Conservation (phyloP, 768 basidiomycete species). For the Agaricus subrufescens region DNA sequence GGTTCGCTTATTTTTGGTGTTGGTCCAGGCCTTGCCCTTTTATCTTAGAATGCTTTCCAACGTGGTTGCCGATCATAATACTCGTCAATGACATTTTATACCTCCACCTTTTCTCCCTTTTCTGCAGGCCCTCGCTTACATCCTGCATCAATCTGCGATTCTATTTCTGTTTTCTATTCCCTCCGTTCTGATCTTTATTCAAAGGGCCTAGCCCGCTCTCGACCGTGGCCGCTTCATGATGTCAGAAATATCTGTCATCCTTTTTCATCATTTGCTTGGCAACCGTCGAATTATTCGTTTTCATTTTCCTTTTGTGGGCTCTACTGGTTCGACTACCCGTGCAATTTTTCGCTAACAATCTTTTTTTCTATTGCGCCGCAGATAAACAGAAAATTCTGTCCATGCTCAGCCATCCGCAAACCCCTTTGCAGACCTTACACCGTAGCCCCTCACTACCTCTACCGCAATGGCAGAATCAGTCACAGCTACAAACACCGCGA, state of each 20-base stretch:
- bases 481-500: not conserved
- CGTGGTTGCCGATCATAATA: not conserved
- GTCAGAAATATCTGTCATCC: not conserved
- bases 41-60: not conserved
- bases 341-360: not conserved
- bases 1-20: not conserved
- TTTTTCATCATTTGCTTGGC: constrained; percentile 1
- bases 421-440: not conserved
- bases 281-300: not conserved
- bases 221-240: constrained; percentile 2
- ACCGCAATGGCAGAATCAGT: not conserved
- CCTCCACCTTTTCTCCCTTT: not conserved
- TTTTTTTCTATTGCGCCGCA: constrained; percentile 1
- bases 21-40: constrained; percentile 1
- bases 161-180: not conserved
- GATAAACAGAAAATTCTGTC: not conserved
- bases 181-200: not conserved
- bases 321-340: too few relatives aligned
- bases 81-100: too few relatives aligned
- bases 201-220: constrained; percentile 10
- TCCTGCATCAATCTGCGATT: not conserved
- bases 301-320: not conserved
- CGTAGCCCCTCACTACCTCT: not conserved
- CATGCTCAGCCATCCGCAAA: constrained; percentile 1
- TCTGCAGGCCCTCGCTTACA: too few relatives aligned